Evolutionary conservation across 2,329 filamentous ascomycete genomes (phyloP).

Genomic region (Dryadomyces quercivorus): DNA sequence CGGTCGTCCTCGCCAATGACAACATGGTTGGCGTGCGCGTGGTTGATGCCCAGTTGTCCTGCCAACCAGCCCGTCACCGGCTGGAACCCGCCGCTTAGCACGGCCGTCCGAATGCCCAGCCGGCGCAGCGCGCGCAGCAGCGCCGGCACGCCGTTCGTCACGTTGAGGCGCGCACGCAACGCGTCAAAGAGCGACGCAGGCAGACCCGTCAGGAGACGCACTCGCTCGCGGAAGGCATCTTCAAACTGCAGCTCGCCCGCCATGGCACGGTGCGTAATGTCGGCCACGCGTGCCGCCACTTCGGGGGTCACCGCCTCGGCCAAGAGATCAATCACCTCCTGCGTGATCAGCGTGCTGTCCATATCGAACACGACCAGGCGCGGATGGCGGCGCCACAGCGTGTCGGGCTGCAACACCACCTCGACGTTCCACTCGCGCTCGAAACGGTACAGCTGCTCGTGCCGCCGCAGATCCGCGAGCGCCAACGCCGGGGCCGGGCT

Average conservation of each 20-base stretch:
- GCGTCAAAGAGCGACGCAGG: slow-evolving; percentile 67
- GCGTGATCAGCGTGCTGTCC: slow-evolving; percentile 94
- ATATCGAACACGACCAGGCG: slow-evolving; percentile 93
- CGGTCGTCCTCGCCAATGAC: slow-evolving; percentile 44
- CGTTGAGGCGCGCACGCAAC: slow-evolving; percentile 61
- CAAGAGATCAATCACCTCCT: slow-evolving; percentile 95
- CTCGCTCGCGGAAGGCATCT: slow-evolving; percentile 67
- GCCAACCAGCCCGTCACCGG: slow-evolving; percentile 83
- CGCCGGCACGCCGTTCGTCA: slow-evolving; percentile 69
- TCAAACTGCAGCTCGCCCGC: slow-evolving; percentile 91
- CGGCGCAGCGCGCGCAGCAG: slow-evolving; percentile 63
- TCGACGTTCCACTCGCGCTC: slow-evolving; percentile 85
- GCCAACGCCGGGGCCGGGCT: slow-evolving; percentile 48
- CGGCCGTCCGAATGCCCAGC: slow-evolving; percentile 76
- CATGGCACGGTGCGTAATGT: slow-evolving; percentile 91
- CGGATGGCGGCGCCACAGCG: slow-evolving; percentile 65
- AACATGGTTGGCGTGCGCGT: slow-evolving; percentile 81
- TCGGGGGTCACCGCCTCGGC: slow-evolving; percentile 64
- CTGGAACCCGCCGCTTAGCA: slow-evolving; percentile 84
- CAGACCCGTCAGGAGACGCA: slow-evolving; percentile 69
- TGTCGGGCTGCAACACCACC: slow-evolving; percentile 63
- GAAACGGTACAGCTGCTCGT: slow-evolving; percentile 72
- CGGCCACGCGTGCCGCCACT: slow-evolving; percentile 68
- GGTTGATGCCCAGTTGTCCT: slow-evolving; percentile 67
- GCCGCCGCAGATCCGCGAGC: slow-evolving; percentile 59